Evolutionary conservation across 2,329 filamentous ascomycete species (phyloP).

Genomic region (Pestalotiopsis sp.): DNA sequence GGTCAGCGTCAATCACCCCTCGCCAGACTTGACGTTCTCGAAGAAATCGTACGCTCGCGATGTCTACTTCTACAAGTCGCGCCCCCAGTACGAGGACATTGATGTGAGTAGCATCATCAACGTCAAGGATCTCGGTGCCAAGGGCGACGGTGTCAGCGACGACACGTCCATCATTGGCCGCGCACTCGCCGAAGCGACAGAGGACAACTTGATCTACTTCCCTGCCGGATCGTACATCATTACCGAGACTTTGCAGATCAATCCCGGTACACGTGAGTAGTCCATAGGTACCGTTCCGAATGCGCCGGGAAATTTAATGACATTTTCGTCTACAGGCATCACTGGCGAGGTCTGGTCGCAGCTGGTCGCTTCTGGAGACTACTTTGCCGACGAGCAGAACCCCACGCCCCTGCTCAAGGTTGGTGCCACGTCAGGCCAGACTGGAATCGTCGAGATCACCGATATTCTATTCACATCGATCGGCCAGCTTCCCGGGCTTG

Average conservation of each 20-base stretch:
- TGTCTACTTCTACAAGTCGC: not conserved
- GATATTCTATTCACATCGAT: conserved; percentile 68
- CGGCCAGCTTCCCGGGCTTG: conserved; percentile 67
- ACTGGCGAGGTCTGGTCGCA: conserved; percentile 53
- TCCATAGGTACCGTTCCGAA: too few species aligned
- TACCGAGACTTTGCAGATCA: conserved; percentile 62
- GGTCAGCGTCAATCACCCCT: not conserved
- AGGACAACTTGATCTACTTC: conserved; percentile 33
- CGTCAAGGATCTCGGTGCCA: conserved; percentile 36
- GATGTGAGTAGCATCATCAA: conserved; percentile 18
- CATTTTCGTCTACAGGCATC: too few species aligned
- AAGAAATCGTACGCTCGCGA: not conserved
- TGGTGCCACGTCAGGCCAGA: conserved; percentile 55
- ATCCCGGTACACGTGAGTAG: conserved; percentile 27
- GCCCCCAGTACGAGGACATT: not conserved
- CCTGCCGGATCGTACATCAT: conserved; percentile 65
- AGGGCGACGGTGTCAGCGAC: conserved; percentile 29
- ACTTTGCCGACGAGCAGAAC: conserved; percentile 59
- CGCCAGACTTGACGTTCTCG: not conserved
- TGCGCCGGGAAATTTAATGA: too few species aligned
- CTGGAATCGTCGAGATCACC: conserved; percentile 66
- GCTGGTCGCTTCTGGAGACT: conserved; percentile 58
- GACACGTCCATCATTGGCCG: conserved; percentile 35
- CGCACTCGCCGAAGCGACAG: conserved; percentile 30
- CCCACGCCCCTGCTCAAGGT: conserved; percentile 68